Conservation (phyloP, 768 basidiomycete genomes). For the Russula dissimulans region DNA sequence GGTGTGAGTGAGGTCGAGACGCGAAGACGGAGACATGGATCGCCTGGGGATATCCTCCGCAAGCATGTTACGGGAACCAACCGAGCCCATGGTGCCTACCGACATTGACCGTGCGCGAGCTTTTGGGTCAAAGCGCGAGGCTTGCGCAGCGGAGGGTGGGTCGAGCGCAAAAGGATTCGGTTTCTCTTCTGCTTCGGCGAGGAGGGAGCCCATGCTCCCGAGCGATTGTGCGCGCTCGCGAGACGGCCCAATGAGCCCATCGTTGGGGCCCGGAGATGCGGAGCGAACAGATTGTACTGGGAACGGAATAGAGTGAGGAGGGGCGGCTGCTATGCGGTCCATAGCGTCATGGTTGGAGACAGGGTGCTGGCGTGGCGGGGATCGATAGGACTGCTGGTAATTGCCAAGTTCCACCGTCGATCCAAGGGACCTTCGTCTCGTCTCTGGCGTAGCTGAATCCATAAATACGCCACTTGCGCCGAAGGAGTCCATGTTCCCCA, state of each 20-base stretch:
- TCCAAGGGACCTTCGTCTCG: conserved; percentile 50
- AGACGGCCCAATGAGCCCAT: conserved; percentile 20
- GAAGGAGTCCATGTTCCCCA: conserved; percentile 51
- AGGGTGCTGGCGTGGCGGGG: conserved; percentile 39
- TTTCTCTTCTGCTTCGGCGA: conserved; percentile 32
- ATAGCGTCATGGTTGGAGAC: conserved; percentile 42
- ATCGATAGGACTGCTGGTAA: conserved; percentile 35
- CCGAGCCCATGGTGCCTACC: conserved; percentile 38
- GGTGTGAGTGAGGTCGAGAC: conserved; percentile 73
- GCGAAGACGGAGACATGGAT: conserved; percentile 53
- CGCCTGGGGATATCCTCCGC: conserved; percentile 47
- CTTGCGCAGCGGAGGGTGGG: conserved; percentile 31
- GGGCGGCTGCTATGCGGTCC: conserved; percentile 32
- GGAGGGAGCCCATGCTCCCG: conserved; percentile 42
- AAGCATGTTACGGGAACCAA: conserved; percentile 28
- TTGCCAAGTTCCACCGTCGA: conserved; percentile 46
- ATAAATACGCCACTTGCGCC: conserved; percentile 40
- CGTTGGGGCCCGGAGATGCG: conserved; percentile 28
- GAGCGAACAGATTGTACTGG: conserved; percentile 31
- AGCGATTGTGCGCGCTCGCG: conserved; percentile 43
- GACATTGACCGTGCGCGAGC: conserved; percentile 33
- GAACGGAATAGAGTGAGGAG: conserved; percentile 52
- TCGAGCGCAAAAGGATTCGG: conserved; percentile 29
- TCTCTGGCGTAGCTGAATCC: conserved; percentile 31
- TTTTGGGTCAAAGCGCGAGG: conserved; percentile 40